Evolutionary conservation across 495 filamentous ascomycete species (phyloP).

Genomic region (Aspergillus coremiiformis): DNA sequence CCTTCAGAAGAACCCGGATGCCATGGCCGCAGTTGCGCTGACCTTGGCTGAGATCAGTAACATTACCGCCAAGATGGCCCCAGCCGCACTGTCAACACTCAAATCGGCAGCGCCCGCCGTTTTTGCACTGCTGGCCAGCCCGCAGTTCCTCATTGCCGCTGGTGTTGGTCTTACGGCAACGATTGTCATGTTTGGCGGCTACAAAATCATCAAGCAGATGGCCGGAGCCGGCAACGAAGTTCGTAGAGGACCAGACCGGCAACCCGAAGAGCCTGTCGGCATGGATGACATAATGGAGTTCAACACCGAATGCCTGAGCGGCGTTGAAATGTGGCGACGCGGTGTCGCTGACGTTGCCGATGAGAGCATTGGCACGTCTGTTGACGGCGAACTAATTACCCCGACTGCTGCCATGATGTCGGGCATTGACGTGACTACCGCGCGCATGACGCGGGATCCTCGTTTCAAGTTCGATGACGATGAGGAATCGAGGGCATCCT

Average conservation of each 20-base stretch:
- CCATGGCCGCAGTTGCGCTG: conserved; percentile 88
- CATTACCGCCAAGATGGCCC: conserved; percentile 75
- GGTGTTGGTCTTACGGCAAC: conserved; percentile 85
- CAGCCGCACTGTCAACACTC: conserved; percentile 62
- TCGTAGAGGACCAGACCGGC: not conserved
- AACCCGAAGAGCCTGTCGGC: conserved; percentile 10
- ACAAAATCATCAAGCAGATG: conserved; percentile 92
- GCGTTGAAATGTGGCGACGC: conserved; percentile 77
- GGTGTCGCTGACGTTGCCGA: conserved; percentile 67
- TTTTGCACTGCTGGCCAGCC: conserved; percentile 78
- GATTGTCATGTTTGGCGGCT: conserved; percentile 89
- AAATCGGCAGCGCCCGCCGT: conserved; percentile 76
- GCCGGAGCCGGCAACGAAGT: conserved; percentile 21
- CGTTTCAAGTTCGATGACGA: conserved; percentile 37
- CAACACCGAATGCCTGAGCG: conserved; percentile 48
- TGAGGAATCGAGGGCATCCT: conserved; percentile 27
- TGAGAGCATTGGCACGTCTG: conserved; percentile 54
- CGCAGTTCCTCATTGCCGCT: conserved; percentile 88
- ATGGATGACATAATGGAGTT: conserved; percentile 55
- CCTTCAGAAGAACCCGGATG: conserved; percentile 84
- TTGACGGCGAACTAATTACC: conserved; percentile 83
- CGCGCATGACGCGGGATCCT: conserved; percentile 26
- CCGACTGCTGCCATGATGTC: conserved; percentile 61
- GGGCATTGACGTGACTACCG: conserved; percentile 39
- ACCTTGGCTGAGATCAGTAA: conserved; percentile 86